Conservation (phyloP, 192 early-diverging fungal species). For the Linnemannia elongata region DNA sequence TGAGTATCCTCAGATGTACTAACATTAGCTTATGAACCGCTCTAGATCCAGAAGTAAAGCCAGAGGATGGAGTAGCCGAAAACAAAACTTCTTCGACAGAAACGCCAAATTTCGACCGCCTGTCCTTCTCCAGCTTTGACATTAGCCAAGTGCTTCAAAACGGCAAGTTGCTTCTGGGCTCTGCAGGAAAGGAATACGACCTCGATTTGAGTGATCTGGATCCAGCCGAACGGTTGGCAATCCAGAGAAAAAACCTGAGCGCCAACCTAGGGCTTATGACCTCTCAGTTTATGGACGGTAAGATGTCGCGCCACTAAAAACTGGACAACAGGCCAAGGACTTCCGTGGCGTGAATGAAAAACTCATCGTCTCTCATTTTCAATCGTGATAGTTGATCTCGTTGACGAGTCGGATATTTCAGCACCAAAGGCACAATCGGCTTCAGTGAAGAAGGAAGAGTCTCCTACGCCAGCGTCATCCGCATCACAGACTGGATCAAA, state of each 20-base stretch:
- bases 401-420: slow-evolving; percentile 87
- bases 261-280: slow-evolving; percentile 86
- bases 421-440: slow-evolving; percentile 26
- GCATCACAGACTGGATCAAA: slow-evolving; percentile 1
- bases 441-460: slow-evolving; percentile 36
- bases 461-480: slow-evolving; percentile 36
- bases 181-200: slow-evolving; percentile 95
- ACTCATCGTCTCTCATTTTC: not conserved
- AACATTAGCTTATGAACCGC: not conserved
- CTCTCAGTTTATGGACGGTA: slow-evolving; percentile 89
- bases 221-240: slow-evolving; percentile 83
- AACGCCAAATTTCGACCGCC: slow-evolving; percentile 61
- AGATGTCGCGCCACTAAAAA: not conserved
- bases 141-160: slow-evolving; percentile 84
- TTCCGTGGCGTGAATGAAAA: not conserved
- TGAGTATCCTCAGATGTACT: not conserved
- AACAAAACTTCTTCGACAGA: slow-evolving; percentile 22
- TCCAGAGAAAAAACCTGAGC: slow-evolving; percentile 86
- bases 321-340: not conserved
- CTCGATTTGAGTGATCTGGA: slow-evolving; percentile 82
- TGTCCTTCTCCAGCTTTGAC: slow-evolving; percentile 87
- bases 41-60: slow-evolving; percentile 31
- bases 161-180: slow-evolving; percentile 84
- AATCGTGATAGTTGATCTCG: slow-evolving; percentile 75
- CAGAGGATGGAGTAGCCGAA: slow-evolving; percentile 25